phyloP scores from a whole-genome alignment of 164 flowering plant species.

The Pachysandra terminalis region DNA sequence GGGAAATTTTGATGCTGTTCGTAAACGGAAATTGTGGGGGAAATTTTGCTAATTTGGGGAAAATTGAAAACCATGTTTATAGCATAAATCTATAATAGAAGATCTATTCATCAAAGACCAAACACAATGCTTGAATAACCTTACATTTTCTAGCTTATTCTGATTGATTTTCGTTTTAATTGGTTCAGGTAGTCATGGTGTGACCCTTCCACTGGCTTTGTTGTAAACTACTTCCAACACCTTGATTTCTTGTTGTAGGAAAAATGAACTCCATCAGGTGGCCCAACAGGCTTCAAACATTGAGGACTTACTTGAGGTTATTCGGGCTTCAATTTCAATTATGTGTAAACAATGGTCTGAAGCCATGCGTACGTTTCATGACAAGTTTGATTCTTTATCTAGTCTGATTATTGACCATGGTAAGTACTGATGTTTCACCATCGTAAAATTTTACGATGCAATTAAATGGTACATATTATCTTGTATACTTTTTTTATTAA shows the following conservation, averaged over 20 bases:
- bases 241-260: slow-evolving; percentile 41
- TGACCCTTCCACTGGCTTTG: no score
- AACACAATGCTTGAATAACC: no score
- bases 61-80: no score
- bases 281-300: slow-evolving; percentile 96
- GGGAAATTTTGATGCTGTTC: no score
- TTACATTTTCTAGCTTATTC: no score
- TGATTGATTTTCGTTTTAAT: no score
- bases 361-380: slow-evolving; percentile 76
- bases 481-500: background rate
- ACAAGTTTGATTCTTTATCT: slow-evolving; percentile 73
- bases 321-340: slow-evolving; percentile 68
- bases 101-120: no score
- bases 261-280: slow-evolving; percentile 92
- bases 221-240: background rate
- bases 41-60: no score
- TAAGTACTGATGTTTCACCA: slow-evolving; percentile 23
- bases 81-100: no score
- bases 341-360: slow-evolving; percentile 95
- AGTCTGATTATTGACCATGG: slow-evolving; percentile 77
- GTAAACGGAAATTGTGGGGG: no score
- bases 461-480: background rate
- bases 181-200: no score
- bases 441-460: background rate
- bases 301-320: slow-evolving; percentile 78